Evolutionary conservation across 306 rosid genomes (phyloP), one percentile per base, ranked within the genome.

Genomic region (Trifolium fragiferum): DNA sequence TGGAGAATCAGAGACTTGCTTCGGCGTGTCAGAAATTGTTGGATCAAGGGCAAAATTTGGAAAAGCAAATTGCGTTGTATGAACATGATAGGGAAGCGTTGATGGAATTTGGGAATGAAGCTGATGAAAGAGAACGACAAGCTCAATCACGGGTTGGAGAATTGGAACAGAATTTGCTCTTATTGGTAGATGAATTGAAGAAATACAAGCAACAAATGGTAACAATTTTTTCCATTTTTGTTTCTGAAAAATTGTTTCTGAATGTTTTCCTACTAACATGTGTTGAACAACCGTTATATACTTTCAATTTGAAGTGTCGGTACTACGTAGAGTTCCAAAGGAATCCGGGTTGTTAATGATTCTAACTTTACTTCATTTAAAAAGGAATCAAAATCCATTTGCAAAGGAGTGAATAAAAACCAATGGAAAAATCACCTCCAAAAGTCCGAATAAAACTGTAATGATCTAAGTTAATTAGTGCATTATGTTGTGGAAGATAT

Each of bases 81-180:
- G 98, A 95, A 64, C 85, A 68, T 44, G 99, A 95, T 76, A 80
- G 97, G 21, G 98, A 95, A 62, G 90, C 85, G 3, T 80, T 95
- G 88, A 95, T 95, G 99, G 99, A 95, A 65, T 92, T 95, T 4
- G 98, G 96, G 70, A 90, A 94, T 23, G 96, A 95, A 63, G 96
- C 99, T 16, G 99, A 95, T 76, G 89, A 90, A 80, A 87, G 93
- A 33, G 98, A 96, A 15, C 89, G 84, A 73, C 90, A 83, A 75
- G 93, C 98, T 0, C 93, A 89, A 73, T 76, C 79, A 44, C 96
- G 95, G 0, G 87, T 80, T 38, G 62, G 41, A 0, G 84, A 89
- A 54, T 92, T 92, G 88, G 96, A 95, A 81, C 79, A 78, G 78
- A 86, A 87, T 66, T 74, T 92, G 65, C 74, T 81, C 41, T 83